Conservation (phyloP, 768 basidiomycete species). For the Panaeolus cyanescens region DNA sequence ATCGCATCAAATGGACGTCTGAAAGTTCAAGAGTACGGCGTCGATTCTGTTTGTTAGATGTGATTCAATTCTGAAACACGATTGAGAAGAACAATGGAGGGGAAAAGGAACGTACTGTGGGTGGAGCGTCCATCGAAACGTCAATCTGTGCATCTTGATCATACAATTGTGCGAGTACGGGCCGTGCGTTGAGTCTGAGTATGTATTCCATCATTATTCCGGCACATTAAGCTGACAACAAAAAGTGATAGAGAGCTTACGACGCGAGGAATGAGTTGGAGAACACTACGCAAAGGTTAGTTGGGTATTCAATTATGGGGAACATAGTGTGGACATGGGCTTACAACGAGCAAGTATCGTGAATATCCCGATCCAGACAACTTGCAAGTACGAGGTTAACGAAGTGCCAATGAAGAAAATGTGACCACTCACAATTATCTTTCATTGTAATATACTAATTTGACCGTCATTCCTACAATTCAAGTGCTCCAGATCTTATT, state of each 20-base stretch:
- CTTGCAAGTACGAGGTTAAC: slow-evolving; percentile 6
- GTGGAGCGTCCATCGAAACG: background rate
- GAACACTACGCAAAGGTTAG: background rate
- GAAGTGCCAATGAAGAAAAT: background rate
- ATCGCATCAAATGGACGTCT: background rate
- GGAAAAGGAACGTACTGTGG: background rate
- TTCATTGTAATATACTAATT: background rate
- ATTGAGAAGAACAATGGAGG: background rate
- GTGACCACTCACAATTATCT: background rate
- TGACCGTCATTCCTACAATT: no score
- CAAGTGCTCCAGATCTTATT: background rate
- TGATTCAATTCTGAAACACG: background rate
- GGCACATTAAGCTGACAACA: no score
- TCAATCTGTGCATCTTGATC: background rate
- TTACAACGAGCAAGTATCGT: slow-evolving; percentile 16
- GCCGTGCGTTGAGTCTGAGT: background rate
- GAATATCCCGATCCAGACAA: slow-evolving; percentile 20
- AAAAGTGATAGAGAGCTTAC: background rate
- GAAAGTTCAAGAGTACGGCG: background rate
- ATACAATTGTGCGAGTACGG: background rate
- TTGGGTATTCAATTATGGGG: background rate
- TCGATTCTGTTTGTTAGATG: background rate
- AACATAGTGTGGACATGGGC: background rate
- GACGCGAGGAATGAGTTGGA: background rate
- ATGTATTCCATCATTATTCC: no score